Evolutionary conservation across 768 basidiomycete species (phyloP), one percentile per base, ranked within the genome.

Genomic region (Tephrocybe sp.): DNA sequence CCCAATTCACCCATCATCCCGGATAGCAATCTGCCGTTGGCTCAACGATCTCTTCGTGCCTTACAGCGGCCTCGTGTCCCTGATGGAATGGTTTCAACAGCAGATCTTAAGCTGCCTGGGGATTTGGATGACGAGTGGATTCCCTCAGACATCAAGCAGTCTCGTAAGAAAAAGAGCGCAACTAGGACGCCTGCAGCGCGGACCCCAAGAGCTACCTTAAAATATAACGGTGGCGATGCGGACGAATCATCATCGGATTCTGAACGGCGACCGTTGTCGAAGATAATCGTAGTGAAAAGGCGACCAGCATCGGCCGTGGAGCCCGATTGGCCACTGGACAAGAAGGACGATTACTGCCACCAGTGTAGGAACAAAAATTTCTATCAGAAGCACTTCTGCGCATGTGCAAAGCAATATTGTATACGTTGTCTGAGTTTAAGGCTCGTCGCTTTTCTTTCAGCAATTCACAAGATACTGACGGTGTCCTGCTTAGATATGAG

Each of bases 401-500:
- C 39, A 0, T 51, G 47, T 19, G 21, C n/a, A 31, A 62, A 56
- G 45, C 48, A 18, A 27, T 62, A 56, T 22, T 62, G 60, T 48
- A 36, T 53, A 21, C 52, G 60, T 13, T 62, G 60, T 24, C 21
- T 62, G 8, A 44, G 51, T 12, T 15, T 58, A 56, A 50, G 52
- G 58, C 32, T n/a, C 50, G 49, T 19, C 24, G 19, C 3, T 11
- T 5, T 55, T 47, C 51, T 32, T 1, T 21, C 12, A 18, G 18
- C 6, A 16, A n/a, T 27, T 9, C 15, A 48, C n/a, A 18, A 19
- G 13, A 9, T 25, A 22, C 1, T 45, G 35, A 38, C 41, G 34
- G 22, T 34, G 47, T 25, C 32, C 11, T 34, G 16, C 25, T 21
- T 32, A 72, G 71, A 31, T 71, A 70, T 49, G 60, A 58, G 5